Evolutionary conservation across 192 early-diverging fungal genomes (phyloP).

Genomic region (Thoreauomyces humboldtii): DNA sequence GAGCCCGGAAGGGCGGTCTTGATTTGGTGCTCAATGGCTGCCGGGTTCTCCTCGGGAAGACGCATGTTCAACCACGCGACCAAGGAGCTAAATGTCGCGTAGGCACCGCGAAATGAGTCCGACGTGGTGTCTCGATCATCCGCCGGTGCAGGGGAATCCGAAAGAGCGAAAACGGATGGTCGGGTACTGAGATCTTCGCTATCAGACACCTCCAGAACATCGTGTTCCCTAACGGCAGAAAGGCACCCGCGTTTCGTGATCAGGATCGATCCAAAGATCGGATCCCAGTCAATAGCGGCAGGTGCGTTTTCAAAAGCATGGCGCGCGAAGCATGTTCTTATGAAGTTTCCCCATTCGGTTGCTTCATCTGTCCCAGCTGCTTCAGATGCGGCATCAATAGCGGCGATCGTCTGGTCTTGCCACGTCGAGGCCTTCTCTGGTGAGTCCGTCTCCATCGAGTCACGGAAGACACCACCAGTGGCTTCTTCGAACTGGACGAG

Average conservation of each 20-base stretch:
- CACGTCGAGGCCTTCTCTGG: too few species aligned
- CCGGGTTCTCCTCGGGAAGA: background rate
- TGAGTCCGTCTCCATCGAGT: too few species aligned
- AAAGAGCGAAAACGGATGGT: too few species aligned
- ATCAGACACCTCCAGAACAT: too few species aligned
- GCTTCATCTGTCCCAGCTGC: background rate
- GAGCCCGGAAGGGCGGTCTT: background rate
- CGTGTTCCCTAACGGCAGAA: conserved; percentile 10
- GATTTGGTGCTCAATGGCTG: background rate
- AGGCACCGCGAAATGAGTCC: too few species aligned
- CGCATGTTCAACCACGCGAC: background rate
- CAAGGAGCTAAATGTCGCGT: background rate
- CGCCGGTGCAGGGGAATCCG: too few species aligned
- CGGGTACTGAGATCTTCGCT: too few species aligned
- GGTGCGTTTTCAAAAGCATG: background rate
- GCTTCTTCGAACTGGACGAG: background rate
- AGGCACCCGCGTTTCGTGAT: conserved; percentile 20
- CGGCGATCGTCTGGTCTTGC: too few species aligned
- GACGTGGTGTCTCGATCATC: too few species aligned
- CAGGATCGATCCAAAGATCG: background rate
- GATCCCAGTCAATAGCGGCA: conserved; percentile 6
- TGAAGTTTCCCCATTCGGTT: conserved; percentile 6
- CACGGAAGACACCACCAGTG: background rate
- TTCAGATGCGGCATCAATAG: too few species aligned
- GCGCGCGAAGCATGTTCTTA: conserved; percentile 3